Evolutionary conservation across 768 basidiomycete genomes (phyloP).

Genomic region (Imleria badia): DNA sequence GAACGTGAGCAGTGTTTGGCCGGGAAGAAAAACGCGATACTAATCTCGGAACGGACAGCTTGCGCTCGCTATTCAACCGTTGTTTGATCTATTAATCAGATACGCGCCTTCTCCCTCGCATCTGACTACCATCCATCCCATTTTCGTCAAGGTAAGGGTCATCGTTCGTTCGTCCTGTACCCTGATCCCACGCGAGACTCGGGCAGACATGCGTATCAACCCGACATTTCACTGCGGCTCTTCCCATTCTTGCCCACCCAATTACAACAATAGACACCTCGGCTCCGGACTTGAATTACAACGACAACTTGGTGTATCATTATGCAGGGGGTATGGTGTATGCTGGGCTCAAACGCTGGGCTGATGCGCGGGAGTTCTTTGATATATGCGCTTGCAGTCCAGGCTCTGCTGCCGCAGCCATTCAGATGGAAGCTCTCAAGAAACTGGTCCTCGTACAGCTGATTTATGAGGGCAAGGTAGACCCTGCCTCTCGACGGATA

Average conservation of each 20-base stretch:
- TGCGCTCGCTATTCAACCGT: conserved; percentile 52
- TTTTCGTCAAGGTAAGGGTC: conserved; percentile 58
- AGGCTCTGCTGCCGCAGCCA: conserved; percentile 54
- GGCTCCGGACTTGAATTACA: conserved; percentile 68
- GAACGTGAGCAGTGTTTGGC: conserved; percentile 45
- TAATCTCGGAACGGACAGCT: conserved; percentile 35
- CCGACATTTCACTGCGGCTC: conserved; percentile 52
- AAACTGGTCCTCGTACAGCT: conserved; percentile 79
- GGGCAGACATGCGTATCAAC: conserved; percentile 56
- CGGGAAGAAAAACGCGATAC: not conserved
- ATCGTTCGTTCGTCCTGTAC: not conserved
- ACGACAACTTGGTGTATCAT: conserved; percentile 83
- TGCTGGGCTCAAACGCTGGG: conserved; percentile 61
- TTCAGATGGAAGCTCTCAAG: conserved; percentile 87
- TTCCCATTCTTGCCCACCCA: conserved; percentile 60
- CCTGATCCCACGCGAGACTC: not conserved
- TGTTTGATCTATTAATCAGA: conserved; percentile 58
- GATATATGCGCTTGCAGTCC: conserved; percentile 75
- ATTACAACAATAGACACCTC: conserved; percentile 63
- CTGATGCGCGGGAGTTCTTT: conserved; percentile 71
- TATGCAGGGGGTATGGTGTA: conserved; percentile 76
- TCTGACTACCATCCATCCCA: conserved; percentile 69
- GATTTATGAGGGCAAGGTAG: conserved; percentile 73
- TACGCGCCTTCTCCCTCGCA: conserved; percentile 57
- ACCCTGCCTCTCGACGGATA: not conserved